phyloP scores from a whole-genome alignment of 495 filamentous ascomycete genomes.

The Lasiosphaeris hirsuta region DNA sequence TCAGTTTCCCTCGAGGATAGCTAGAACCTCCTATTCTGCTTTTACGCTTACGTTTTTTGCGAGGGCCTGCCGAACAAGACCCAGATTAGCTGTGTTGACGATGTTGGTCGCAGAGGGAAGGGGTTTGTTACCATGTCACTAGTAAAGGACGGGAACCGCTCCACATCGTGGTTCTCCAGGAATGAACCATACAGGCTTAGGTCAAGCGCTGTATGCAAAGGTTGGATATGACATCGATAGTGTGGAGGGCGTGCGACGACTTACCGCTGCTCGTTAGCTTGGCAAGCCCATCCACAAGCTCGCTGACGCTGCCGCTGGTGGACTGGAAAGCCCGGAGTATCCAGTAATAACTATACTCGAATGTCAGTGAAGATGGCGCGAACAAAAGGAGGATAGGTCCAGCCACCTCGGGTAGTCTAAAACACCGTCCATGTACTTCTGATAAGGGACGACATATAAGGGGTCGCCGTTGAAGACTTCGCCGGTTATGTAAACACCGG shows the following conservation, averaged over 20 bases:
- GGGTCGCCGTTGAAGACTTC: constrained; percentile 66
- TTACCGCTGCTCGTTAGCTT: constrained; percentile 41
- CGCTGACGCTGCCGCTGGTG: constrained; percentile 53
- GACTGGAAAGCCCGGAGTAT: constrained; percentile 62
- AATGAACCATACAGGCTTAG: constrained; percentile 68
- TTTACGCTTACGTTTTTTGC: constrained; percentile 23
- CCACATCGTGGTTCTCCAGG: constrained; percentile 75
- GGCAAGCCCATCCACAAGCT: constrained; percentile 57
- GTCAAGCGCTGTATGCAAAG: constrained; percentile 47
- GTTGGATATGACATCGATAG: not conserved
- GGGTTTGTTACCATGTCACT: constrained; percentile 39
- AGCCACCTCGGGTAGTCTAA: constrained; percentile 66
- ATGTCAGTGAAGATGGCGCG: not conserved
- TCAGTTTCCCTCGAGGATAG: no score
- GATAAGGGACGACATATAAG: constrained; percentile 61
- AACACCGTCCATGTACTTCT: constrained; percentile 58
- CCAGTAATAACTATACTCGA: constrained; percentile 47
- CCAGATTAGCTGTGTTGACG: no score
- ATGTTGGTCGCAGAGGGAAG: not conserved
- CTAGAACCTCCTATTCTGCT: no score
- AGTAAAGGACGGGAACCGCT: constrained; percentile 59
- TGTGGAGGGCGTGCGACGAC: not conserved
- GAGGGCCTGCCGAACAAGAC: constrained; percentile 11
- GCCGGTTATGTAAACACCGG: constrained; percentile 68
- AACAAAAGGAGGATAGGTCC: not conserved